Base-by-base conservation (phyloP, 192 early-diverging fungal species). In the Linderina pennispora region DNA sequence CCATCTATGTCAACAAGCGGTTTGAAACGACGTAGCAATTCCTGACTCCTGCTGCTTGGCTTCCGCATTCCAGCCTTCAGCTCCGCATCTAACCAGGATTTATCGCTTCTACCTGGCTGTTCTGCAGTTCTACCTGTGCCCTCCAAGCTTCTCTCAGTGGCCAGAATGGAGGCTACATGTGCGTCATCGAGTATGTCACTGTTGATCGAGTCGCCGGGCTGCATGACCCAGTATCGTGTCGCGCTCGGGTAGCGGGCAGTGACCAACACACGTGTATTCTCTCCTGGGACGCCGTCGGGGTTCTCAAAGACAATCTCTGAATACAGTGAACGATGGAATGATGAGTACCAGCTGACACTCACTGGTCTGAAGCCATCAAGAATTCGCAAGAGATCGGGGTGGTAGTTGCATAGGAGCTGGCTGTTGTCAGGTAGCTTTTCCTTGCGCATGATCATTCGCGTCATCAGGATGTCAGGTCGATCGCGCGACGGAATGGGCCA, bases 211-310 rank as follows among this genome's bases (percentile, higher is more conserved):
- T n/a, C n/a, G n/a, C n/a, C n/a, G n/a, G n/a, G n/a, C n/a, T n/a
- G n/a, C n/a, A 33, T 32, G 7, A 72, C 33, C 68, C 68, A 72
- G 20, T 64, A 57, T 38, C 60, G 59, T 18, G 57, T 52, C 8
- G 57, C 62, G 20, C 62, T 55, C 1, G 49, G 49, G 25, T 64
- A 60, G 6, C 68, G 57, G 8, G 48, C 43, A 18, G 62, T 60
- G 10, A 42, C 39, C 20, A 60, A 38, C 15, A 25, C 23, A 11
- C 33, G 45, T 0, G 48, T 28, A 32, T 62, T 60, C 0, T 52
- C 50, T 55, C 66, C 62, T 14, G 20, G 45, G 2, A 51, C 59
- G 25, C 48, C 33, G 7, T 47, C 40, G 19, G 36, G 43, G 28
- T 51, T 50, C 48, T 56, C 42, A 28, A 71, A 50, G 48, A 40